Percentiles rank a stretch among this genome's conserved stretches.
Evolutionary conservation across 495 filamentous ascomycete genomes (phyloP).

Genomic region (Penicillium canescens): DNA sequence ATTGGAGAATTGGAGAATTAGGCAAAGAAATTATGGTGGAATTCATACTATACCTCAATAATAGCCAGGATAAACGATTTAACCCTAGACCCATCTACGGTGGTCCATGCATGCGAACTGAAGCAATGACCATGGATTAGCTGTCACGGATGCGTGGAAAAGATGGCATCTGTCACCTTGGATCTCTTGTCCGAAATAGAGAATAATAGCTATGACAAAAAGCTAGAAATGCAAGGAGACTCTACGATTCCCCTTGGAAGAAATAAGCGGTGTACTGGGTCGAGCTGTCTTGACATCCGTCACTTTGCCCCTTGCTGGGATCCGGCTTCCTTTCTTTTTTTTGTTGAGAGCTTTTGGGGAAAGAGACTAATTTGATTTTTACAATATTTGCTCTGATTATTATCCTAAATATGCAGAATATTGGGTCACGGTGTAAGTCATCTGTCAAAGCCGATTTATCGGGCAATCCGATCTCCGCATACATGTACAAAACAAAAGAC

Average conservation of each 20-base stretch:
- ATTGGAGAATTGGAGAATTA: background rate
- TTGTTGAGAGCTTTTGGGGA: background rate
- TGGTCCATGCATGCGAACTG: slow-evolving; percentile 6
- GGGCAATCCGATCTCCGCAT: no score
- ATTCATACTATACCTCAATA: background rate
- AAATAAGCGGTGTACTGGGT: slow-evolving; percentile 7
- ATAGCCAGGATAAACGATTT: background rate
- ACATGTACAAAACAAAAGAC: no score
- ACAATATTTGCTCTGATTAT: slow-evolving; percentile 3
- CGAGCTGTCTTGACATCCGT: slow-evolving; percentile 2
- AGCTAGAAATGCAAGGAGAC: slow-evolving; percentile 2
- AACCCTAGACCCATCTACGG: background rate
- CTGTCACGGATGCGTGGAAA: background rate
- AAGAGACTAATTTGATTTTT: background rate
- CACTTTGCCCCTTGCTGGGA: slow-evolving; percentile 8
- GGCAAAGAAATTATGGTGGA: background rate
- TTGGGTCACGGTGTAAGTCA: background rate
- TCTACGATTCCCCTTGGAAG: background rate
- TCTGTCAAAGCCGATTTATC: no score
- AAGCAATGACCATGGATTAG: no score
- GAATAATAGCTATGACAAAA: background rate
- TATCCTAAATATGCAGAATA: background rate
- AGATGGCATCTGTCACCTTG: slow-evolving; percentile 8
- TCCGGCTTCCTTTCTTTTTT: slow-evolving; percentile 3
- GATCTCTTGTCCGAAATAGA: background rate